Conservation (phyloP, 192 early-diverging fungal species). For the Anaeromyces robustus region DNA sequence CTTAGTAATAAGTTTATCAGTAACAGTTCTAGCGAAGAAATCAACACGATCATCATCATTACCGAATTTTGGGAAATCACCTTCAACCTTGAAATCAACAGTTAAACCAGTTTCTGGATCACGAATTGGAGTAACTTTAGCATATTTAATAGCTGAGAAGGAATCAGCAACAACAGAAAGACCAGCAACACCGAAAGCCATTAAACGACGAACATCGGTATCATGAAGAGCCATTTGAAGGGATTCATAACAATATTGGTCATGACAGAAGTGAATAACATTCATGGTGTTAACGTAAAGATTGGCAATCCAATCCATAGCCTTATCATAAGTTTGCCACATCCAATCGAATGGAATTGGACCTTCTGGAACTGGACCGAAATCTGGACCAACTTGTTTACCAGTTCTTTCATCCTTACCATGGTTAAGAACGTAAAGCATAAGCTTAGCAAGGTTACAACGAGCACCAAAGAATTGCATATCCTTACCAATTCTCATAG, state of each 20-base stretch:
- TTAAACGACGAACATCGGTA: conserved; percentile 8
- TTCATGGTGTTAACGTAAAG: conserved; percentile 13
- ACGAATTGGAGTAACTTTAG: conserved; percentile 7
- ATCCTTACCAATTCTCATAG: conserved; percentile 12
- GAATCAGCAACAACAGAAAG: conserved; percentile 10
- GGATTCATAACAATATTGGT: too few species aligned
- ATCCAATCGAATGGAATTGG: too few species aligned
- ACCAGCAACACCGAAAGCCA: conserved; percentile 11
- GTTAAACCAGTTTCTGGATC: conserved; percentile 12
- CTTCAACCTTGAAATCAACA: conserved; percentile 9
- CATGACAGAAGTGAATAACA: conserved; percentile 11
- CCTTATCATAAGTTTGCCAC: conserved; percentile 4
- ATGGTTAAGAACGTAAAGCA: too few species aligned
- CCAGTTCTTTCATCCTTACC: background rate
- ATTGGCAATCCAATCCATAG: conserved; percentile 10
- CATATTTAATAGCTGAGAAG: conserved; percentile 8
- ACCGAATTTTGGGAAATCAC: background rate
- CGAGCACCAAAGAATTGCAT: conserved; percentile 7
- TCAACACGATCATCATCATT: too few species aligned
- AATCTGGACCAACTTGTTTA: conserved; percentile 10
- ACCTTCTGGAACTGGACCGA: background rate
- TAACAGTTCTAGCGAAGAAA: too few species aligned
- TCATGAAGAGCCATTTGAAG: too few species aligned
- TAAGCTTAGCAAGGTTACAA: too few species aligned
- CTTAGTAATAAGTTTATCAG: conserved; percentile 3